Evolutionary conservation across 148 eudicot species (phyloP).

Genomic region (Mesembryanthemum crystallinum): DNA sequence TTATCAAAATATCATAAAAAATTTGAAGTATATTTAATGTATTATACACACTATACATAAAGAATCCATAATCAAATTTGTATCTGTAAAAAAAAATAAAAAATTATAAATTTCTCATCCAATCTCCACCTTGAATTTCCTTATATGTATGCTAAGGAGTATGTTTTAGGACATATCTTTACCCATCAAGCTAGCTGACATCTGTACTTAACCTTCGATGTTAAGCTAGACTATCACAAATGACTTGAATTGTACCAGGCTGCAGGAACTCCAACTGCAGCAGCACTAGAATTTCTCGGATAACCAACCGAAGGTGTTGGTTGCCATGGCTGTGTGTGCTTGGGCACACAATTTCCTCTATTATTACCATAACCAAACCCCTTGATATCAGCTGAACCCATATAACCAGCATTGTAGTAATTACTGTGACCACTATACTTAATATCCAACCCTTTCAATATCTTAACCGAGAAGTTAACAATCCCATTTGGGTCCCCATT

Average conservation of each 20-base stretch:
- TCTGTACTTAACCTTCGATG: no score
- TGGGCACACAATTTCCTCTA: not conserved
- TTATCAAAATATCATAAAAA: no score
- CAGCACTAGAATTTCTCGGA: not conserved
- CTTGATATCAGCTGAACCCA: not conserved
- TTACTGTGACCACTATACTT: not conserved
- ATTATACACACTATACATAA: no score
- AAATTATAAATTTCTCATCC: no score
- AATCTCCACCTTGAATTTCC: no score
- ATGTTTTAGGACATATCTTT: no score
- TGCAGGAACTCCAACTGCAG: conserved; percentile 36
- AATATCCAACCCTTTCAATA: conserved; percentile 16
- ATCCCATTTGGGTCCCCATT: conserved; percentile 58
- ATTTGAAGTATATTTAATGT: no score
- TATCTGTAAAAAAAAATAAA: no score
- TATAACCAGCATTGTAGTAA: not conserved
- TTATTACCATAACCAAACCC: conserved; percentile 8
- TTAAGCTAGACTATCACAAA: not conserved
- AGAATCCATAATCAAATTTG: no score
- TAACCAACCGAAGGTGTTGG: not conserved
- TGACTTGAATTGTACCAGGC: conserved; percentile 20
- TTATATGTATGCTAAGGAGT: no score
- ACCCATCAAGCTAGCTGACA: no score
- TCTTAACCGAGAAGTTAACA: conserved; percentile 57
- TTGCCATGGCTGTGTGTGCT: not conserved